A percentile compares a stretch with the other conserved stretches of the same genome.
Conservation (phyloP, 495 filamentous ascomycete species). For the Neurospora discreta region DNA sequence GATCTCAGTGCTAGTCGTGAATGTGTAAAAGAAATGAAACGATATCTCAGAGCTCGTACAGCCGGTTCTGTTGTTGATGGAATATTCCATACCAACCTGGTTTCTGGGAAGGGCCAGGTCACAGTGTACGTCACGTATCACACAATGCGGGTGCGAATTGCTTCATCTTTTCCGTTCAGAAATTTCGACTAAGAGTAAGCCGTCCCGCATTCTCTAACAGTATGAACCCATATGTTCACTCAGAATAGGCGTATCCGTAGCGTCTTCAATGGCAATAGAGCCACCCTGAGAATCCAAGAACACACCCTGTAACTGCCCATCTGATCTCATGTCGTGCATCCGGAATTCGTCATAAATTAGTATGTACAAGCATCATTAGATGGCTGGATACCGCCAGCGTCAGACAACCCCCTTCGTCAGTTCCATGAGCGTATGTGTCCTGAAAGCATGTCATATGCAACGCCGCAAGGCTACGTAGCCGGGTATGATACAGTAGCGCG, state of each 20-base stretch:
- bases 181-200: not conserved
- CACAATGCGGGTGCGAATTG: not conserved
- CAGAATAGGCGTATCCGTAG: not conserved
- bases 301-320: not conserved
- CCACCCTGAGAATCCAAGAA: not conserved
- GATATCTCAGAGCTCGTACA: not conserved
- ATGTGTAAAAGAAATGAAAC: not conserved
- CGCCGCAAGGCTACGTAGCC: not conserved
- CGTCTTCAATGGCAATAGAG: not conserved
- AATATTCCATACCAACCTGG: not conserved
- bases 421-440: constrained; percentile 6
- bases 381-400: constrained; percentile 1
- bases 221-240: not conserved
- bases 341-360: constrained; percentile 5
- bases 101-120: not conserved
- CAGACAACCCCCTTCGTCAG: constrained; percentile 2
- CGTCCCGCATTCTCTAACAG: not conserved
- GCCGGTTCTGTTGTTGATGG: not conserved
- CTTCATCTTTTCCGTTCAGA: not conserved
- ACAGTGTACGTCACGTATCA: not conserved
- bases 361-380: constrained; percentile 1
- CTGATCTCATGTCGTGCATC: not conserved
- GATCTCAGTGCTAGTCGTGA: not conserved
- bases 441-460: not conserved
- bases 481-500: not conserved